Evolutionary conservation across 257 asterid genomes (phyloP).

Genomic region (Gardenia jasminoides): DNA sequence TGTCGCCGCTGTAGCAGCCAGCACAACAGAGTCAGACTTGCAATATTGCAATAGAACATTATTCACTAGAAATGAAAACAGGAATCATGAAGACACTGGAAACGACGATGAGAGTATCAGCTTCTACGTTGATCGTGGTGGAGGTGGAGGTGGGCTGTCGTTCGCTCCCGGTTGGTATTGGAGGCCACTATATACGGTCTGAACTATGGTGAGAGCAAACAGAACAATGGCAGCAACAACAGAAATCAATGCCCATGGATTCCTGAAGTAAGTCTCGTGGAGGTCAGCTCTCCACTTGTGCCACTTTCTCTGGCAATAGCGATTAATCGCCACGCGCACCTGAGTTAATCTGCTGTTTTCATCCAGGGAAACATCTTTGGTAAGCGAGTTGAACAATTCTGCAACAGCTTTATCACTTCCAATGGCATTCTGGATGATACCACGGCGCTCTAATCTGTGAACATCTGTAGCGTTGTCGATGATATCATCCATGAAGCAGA

Average conservation of each 20-base stretch:
- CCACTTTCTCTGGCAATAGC: constrained; percentile 46
- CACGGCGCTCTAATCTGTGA: constrained; percentile 37
- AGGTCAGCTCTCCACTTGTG: constrained; percentile 56
- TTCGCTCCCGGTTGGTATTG: neutral
- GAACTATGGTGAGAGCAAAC: constrained; percentile 50
- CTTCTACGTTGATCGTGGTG: too few relatives aligned
- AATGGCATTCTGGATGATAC: constrained; percentile 45
- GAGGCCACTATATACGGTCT: constrained; percentile 33
- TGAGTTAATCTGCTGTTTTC: constrained; percentile 32
- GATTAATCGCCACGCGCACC: constrained; percentile 35
- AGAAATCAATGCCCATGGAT: constrained; percentile 58
- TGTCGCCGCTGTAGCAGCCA: too few relatives aligned
- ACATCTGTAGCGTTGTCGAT: constrained; percentile 51
- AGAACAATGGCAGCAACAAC: constrained; percentile 51
- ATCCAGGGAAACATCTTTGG: constrained; percentile 46
- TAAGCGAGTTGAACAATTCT: constrained; percentile 46
- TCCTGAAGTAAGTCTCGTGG: constrained; percentile 47
- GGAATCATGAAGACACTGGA: too few relatives aligned
- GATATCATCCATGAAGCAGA: constrained; percentile 56
- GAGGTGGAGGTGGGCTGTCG: too few relatives aligned
- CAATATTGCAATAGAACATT: too few relatives aligned
- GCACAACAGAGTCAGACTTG: too few relatives aligned
- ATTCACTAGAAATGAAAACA: too few relatives aligned
- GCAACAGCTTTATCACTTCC: constrained; percentile 64
- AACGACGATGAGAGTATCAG: too few relatives aligned